Base-by-base conservation (phyloP, 345 rosid species). In the Isatis tinctoria region DNA sequence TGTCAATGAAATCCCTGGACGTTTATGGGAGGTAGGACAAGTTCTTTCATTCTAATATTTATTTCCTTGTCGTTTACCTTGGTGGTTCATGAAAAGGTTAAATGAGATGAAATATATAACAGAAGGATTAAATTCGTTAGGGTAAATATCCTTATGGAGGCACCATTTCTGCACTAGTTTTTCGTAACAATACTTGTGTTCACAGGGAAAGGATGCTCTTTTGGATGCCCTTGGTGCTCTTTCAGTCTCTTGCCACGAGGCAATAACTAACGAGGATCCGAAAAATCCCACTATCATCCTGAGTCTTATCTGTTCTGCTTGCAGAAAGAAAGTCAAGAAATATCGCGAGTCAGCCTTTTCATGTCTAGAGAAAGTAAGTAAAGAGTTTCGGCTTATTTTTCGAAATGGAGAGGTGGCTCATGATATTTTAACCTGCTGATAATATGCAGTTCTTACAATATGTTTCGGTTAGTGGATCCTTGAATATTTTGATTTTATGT, bases 161-260 rank as follows among this genome's bases (percentile, higher is more conserved):
- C 35, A 37, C 18, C 16, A 14, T 70, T 70, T 24, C 3, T 44
- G 49, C 41, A 49, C 36, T 74, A 51, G 35, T 44, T 72, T 74
- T 63, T 41, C 52, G 43, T 61, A 41, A 36, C 71, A 30, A 56
- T 80, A 43, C 33, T 68, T 69, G 30, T 61, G 10, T 54, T 35
- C 37, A 56, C 87, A 94, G 97, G 98, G 98, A 67, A 94, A 94
- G 81, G 96, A 94, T 73, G 79, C 91, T 72, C 85, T 94, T 72
- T 74, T 94, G 75, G 74, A 79, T 77, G 98, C 97, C 60, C 60
- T 91, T 32, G 93, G 96, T 73, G 87, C 95, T 73, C 84, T 94
- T 69, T 87, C 85, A 32, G 83, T 79, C 45, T 74, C 96, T 52
- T 91, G 97, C 89, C 96, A 88, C 63, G 78, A 87, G 79, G 90